These are phyloP conservation scores for Auriscalpium vulgare DNA, from an alignment of 768 basidiomycete genomes.

Conservation along the genomic window DNA sequence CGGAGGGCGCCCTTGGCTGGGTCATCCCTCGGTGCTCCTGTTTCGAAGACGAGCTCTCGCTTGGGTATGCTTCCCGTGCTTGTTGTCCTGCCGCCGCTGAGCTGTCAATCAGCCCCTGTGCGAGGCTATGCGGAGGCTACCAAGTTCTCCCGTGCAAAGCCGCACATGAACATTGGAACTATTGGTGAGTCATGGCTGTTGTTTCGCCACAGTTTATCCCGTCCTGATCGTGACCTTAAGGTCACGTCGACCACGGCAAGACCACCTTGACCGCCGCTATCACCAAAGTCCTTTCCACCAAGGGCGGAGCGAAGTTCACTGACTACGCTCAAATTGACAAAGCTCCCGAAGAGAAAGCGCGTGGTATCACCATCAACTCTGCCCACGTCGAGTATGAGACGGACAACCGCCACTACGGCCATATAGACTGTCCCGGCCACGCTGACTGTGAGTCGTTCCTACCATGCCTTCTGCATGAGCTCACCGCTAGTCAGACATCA, in stretches of 20 bases:
- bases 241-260: constrained; percentile 97
- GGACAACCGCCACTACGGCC: constrained; percentile 81
- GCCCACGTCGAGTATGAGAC: constrained; percentile 99
- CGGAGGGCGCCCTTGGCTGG: background rate
- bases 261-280: constrained; percentile 95
- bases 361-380: constrained; percentile 99
- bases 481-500: constrained; percentile 54
- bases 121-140: constrained; percentile 70
- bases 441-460: constrained; percentile 67
- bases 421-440: constrained; percentile 96
- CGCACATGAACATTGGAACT: constrained; percentile 94
- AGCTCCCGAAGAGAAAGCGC: constrained; percentile 98
- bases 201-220: background rate
- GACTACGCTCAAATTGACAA: constrained; percentile 98
- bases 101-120: constrained; percentile 33
- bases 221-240: constrained; percentile 25
- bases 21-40: constrained; percentile 3
- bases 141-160: constrained; percentile 68
- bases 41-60: background rate
- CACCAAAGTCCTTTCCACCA: constrained; percentile 81
- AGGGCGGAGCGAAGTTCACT: constrained; percentile 77
- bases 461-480: constrained; percentile 4
- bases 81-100: background rate
- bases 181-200: constrained; percentile 50
- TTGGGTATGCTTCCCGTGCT: background rate